Evolutionary conservation across 306 rosid species (phyloP).

Genomic region (Pachyrhizus erosus): DNA sequence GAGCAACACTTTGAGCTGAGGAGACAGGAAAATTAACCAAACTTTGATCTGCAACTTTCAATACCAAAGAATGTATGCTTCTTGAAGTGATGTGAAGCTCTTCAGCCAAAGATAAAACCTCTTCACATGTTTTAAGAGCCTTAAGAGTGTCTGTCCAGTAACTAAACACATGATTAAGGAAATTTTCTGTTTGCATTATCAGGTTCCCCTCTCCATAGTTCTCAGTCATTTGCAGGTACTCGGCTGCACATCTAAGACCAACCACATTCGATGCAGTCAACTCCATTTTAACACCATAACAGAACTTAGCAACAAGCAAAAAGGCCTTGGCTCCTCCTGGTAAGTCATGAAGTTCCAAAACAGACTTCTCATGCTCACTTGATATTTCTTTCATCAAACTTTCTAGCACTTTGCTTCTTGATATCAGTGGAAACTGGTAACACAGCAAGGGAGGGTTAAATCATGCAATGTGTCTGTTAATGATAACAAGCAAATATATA

Average conservation of each 20-base stretch:
- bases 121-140: constrained; percentile 81
- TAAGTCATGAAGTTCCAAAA: constrained; percentile 69
- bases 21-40: constrained; percentile 67
- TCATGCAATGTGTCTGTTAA: constrained; percentile 8
- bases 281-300: constrained; percentile 88
- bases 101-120: constrained; percentile 69
- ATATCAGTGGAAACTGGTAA: constrained; percentile 84
- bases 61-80: constrained; percentile 78
- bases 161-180: constrained; percentile 68
- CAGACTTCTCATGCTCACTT: constrained; percentile 55
- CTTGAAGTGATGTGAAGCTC: constrained; percentile 81
- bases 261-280: constrained; percentile 73
- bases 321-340: constrained; percentile 91
- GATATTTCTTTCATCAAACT: constrained; percentile 58
- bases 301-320: constrained; percentile 70
- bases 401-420: constrained; percentile 80
- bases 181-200: constrained; percentile 64
- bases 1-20: constrained; percentile 45
- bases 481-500: not conserved
- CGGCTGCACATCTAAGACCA: constrained; percentile 76
- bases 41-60: constrained; percentile 75
- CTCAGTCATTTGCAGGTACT: constrained; percentile 79
- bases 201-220: constrained; percentile 82
- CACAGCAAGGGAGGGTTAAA: constrained; percentile 10
- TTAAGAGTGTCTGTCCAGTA: constrained; percentile 80